Conservation (phyloP, 176 grass and related monocot genomes). For the Rhynchospora pubera region DNA sequence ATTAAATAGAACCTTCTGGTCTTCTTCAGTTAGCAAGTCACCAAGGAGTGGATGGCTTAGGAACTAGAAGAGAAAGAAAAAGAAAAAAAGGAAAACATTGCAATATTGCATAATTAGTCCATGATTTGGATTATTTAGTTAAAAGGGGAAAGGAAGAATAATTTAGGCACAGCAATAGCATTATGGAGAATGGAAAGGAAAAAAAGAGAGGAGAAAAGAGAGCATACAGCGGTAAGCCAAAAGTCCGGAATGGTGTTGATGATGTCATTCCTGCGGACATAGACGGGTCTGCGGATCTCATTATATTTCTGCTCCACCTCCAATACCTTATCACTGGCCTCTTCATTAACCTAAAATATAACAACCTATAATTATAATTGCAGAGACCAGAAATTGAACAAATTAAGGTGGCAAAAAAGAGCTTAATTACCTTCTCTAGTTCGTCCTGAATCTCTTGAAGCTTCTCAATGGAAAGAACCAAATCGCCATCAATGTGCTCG, state of each 20-base stretch:
- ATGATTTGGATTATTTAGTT: background rate
- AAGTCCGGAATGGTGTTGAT: constrained; percentile 78
- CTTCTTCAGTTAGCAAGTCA: constrained; percentile 62
- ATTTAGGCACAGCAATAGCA: too few species aligned
- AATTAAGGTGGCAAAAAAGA: too few species aligned
- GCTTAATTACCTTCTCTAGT: constrained; percentile 38
- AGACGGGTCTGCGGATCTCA: constrained; percentile 62
- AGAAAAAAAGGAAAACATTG: background rate
- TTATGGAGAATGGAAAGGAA: too few species aligned
- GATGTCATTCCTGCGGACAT: constrained; percentile 55
- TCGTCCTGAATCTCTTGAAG: constrained; percentile 61
- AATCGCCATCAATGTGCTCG: constrained; percentile 36
- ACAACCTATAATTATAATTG: too few species aligned
- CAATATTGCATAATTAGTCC: background rate
- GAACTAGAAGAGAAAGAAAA: constrained; percentile 41
- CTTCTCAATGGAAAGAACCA: constrained; percentile 43
- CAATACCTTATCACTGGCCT: constrained; percentile 78
- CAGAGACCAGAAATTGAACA: constrained; percentile 6
- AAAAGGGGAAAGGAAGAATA: background rate
- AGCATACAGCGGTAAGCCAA: constrained; percentile 77
- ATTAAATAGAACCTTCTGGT: constrained; percentile 45
- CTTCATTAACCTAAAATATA: constrained; percentile 89
- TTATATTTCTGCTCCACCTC: constrained; percentile 97
- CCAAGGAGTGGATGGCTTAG: constrained; percentile 78
- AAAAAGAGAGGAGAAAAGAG: too few species aligned